A percentile compares a stretch with the other conserved stretches of the same genome.
Conservation (phyloP, 371 early-diverging fungal species). For the Dentiscutata heterogama region DNA sequence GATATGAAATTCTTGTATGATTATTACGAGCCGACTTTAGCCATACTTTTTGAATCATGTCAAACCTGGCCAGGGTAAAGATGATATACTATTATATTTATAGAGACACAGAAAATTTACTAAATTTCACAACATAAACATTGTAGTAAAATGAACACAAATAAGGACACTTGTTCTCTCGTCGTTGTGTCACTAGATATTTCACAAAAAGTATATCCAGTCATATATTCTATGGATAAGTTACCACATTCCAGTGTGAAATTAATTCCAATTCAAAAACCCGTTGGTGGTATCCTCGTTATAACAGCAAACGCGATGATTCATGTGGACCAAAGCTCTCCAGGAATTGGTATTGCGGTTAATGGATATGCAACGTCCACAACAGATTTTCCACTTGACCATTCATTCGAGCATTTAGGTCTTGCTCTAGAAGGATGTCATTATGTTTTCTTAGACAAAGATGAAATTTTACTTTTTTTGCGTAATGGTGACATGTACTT, state of each 20-base stretch:
- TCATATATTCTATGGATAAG: conserved; percentile 80
- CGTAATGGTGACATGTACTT: conserved; percentile 77
- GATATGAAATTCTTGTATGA: conserved; percentile 92
- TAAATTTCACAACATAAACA: not conserved
- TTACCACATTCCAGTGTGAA: conserved; percentile 86
- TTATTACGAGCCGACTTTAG: conserved; percentile 94
- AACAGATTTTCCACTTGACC: conserved; percentile 64
- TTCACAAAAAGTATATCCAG: conserved; percentile 75
- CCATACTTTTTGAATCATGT: conserved; percentile 87
- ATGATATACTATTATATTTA: not conserved
- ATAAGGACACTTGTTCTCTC: conserved; percentile 83
- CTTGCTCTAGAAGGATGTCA: conserved; percentile 67
- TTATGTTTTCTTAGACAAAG: conserved; percentile 62
- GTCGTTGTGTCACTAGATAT: conserved; percentile 91
- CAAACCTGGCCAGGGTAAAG: conserved; percentile 91
- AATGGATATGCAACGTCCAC: conserved; percentile 70
- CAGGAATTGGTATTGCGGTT: conserved; percentile 79
- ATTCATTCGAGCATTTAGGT: conserved; percentile 49
- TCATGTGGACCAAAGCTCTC: conserved; percentile 88
- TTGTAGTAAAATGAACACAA: conserved; percentile 69
- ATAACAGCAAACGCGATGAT: conserved; percentile 83
- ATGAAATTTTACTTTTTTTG: conserved; percentile 66
- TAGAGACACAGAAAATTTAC: not conserved
- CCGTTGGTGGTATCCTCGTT: conserved; percentile 90
- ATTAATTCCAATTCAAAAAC: conserved; percentile 82